Percentiles rank a stretch among this genome's conserved stretches.
Conservation (phyloP, 2,329 filamentous ascomycete genomes). For the Xylariaceae sp. region DNA sequence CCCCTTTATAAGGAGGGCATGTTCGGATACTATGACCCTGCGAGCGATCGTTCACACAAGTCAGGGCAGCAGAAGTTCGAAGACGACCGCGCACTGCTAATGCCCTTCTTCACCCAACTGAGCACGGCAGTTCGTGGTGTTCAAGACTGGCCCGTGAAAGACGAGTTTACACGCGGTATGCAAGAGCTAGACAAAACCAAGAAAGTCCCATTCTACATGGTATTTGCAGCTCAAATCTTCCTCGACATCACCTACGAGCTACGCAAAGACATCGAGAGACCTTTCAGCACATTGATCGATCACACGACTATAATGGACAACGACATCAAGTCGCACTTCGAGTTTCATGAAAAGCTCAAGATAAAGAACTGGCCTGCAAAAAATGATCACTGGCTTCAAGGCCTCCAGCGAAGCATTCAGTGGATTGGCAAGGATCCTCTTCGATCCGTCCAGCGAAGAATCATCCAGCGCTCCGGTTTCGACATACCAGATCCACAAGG, state of each 20-base stretch:
- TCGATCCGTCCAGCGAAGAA: constrained; percentile 7
- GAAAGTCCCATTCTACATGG: constrained; percentile 32
- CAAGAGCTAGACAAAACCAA: constrained; percentile 28
- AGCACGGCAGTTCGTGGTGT: constrained; percentile 18
- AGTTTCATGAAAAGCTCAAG: constrained; percentile 31
- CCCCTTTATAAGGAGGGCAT: constrained; percentile 24
- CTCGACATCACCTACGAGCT: constrained; percentile 39
- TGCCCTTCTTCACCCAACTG: constrained; percentile 33
- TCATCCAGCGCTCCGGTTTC: not conserved
- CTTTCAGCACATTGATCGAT: constrained; percentile 10
- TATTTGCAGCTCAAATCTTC: constrained; percentile 39
- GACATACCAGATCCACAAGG: constrained; percentile 6
- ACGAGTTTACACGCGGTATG: constrained; percentile 36
- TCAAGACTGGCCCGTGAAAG: constrained; percentile 28
- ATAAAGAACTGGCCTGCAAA: constrained; percentile 26
- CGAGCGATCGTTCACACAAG: constrained; percentile 21
- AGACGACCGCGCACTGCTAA: constrained; percentile 34
- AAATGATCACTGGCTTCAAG: constrained; percentile 24
- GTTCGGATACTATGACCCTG: constrained; percentile 26
- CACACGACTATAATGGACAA: constrained; percentile 17
- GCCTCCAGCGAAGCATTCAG: constrained; percentile 19
- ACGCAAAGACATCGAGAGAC: constrained; percentile 10
- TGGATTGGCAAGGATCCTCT: constrained; percentile 24
- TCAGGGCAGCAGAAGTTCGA: constrained; percentile 28
- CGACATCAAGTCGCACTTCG: constrained; percentile 26